phyloP scores from a whole-genome alignment of 2,329 filamentous ascomycete species.

The Xylariaceae sp. region DNA sequence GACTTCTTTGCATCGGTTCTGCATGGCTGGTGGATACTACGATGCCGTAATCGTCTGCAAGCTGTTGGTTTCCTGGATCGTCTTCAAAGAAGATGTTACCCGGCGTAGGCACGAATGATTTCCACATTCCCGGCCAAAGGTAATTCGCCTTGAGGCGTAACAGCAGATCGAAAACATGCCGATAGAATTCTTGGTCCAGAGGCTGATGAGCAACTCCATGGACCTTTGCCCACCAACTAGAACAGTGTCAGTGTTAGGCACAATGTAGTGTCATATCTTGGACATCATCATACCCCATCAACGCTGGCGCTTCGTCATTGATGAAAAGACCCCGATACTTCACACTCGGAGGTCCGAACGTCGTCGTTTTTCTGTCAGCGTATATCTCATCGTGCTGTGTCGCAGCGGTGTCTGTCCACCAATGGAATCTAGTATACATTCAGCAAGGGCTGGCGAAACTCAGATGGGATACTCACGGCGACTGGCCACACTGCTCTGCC shows the following conservation, averaged over 20 bases:
- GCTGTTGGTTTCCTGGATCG: constrained; percentile 58
- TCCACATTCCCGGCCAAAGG: constrained; percentile 65
- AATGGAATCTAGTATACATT: constrained; percentile 45
- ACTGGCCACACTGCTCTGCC: constrained; percentile 60
- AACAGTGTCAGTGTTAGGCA: constrained; percentile 42
- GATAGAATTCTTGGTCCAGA: constrained; percentile 54
- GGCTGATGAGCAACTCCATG: constrained; percentile 43
- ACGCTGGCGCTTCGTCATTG: constrained; percentile 58
- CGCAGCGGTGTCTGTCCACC: constrained; percentile 55
- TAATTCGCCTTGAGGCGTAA: constrained; percentile 60
- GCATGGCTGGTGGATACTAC: constrained; percentile 67
- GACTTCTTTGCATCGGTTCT: constrained; percentile 60
- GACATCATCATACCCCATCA: constrained; percentile 33
- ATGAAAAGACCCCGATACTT: constrained; percentile 60
- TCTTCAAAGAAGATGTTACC: constrained; percentile 65
- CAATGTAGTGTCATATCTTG: neutral
- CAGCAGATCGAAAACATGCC: constrained; percentile 59
- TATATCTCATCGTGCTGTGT: constrained; percentile 47
- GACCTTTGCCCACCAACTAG: constrained; percentile 50
- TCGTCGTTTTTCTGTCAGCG: constrained; percentile 42
- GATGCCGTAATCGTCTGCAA: constrained; percentile 65
- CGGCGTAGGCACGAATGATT: constrained; percentile 44
- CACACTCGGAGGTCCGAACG: constrained; percentile 51
- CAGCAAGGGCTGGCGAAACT: neutral
- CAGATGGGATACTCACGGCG: constrained; percentile 36